Conservation (phyloP, 495 filamentous ascomycete species). For the Neurospora pannonica region DNA sequence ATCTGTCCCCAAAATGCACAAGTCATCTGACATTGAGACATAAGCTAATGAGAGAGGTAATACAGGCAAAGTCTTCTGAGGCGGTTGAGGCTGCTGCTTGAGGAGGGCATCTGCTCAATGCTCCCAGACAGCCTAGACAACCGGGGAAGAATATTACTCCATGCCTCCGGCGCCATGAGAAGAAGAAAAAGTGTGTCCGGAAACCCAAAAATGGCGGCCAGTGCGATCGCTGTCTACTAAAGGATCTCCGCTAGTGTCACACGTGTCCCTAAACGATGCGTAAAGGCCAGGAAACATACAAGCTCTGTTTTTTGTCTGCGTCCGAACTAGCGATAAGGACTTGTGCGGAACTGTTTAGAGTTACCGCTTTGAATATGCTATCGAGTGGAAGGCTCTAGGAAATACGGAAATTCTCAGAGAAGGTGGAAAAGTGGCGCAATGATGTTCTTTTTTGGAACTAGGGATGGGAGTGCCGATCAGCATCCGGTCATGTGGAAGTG, state of each 20-base stretch:
- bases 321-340: background rate
- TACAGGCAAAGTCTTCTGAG: slow-evolving; percentile 14
- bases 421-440: background rate
- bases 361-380: background rate
- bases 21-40: background rate
- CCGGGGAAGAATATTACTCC: background rate
- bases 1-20: background rate
- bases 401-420: background rate
- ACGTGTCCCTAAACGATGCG: background rate
- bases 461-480: background rate
- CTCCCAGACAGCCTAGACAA: background rate
- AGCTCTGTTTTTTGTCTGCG: background rate
- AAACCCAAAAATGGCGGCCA: background rate
- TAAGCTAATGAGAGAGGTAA: background rate
- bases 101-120: background rate
- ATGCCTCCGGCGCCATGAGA: background rate
- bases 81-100: slow-evolving; percentile 20
- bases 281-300: background rate
- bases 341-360: background rate
- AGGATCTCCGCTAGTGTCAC: background rate
- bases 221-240: background rate
- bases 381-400: background rate
- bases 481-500: background rate
- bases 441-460: background rate
- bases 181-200: background rate